Base-by-base conservation (phyloP, 1,284 basidiomycete genomes). In the Meripilus lineatus region DNA sequence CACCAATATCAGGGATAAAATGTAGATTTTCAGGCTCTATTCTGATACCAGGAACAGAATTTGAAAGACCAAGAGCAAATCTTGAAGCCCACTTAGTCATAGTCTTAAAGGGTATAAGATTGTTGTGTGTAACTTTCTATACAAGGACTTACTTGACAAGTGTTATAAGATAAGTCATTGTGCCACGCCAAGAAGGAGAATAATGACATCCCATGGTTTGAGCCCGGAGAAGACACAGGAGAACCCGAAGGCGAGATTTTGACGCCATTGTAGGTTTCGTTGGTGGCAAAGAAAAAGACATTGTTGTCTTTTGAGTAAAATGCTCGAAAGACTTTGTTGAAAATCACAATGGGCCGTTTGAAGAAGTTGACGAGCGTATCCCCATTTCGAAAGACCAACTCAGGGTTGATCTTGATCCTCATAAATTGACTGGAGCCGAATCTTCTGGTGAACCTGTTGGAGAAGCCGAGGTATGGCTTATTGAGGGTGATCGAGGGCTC, bases 371-470 rank as follows among this genome's bases (percentile, higher is more conserved):
- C 42, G 0, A 68, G 49, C 10, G 47, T 42, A 0, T 47, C 26
- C 0, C 53, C 45, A 2, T 40, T 30, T 1, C 41, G 30, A 32
- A 52, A 49, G 5, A 59, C 38, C 0, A 57, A 21, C 5, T 59
- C 52, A 11, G 54, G 44, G 1, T 58, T 51, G 5, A 71, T 49
- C 5, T 56, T 58, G 14, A 72, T 52, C 2, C 66, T 58, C 1
- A 74, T 42, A 17, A 75, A 55, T 2, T 55, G 53, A 6, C 55
- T 51, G 1, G 71, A 73, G 2, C 72, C 72, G 42, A 68, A 72
- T 1, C 65, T 58, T 0, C 72, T 62, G 1, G 56, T 54, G 32
- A 71, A 59, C 0, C 69, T 59, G 32, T 58, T 63, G 0, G 70
- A 72, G 0, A 68, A 49, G 2, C 61, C 58, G 0, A 70, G 57